phyloP scores from a whole-genome alignment of 163 green algal genomes.

The Scenedesmus sp. region DNA sequence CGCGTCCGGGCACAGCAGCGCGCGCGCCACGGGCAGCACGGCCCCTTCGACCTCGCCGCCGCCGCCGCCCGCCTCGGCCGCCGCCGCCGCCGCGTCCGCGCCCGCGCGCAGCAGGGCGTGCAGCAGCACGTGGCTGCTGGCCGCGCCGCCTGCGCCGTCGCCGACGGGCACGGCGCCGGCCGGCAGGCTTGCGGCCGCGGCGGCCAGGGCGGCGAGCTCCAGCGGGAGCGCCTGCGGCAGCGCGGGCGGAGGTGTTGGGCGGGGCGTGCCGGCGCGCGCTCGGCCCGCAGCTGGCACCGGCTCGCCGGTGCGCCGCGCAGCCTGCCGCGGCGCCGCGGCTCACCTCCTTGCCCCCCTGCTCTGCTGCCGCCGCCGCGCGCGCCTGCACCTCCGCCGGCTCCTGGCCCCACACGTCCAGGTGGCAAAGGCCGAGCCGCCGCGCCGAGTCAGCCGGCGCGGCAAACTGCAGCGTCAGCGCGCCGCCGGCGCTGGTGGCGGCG shows the following conservation, averaged over 20 bases:
- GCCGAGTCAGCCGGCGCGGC: not conserved
- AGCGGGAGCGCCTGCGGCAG: conserved; percentile 18
- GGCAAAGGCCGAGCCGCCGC: conserved; percentile 12
- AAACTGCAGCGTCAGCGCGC: conserved; percentile 26
- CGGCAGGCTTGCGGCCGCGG: conserved; percentile 23
- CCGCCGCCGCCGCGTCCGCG: conserved; percentile 4
- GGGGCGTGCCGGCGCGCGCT: too few species aligned
- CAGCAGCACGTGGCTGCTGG: conserved; percentile 34
- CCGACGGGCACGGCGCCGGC: too few species aligned
- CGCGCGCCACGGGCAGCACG: conserved; percentile 4
- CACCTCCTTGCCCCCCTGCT: not conserved
- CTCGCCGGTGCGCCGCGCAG: not conserved
- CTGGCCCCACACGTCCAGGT: conserved; percentile 31
- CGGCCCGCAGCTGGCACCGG: not conserved
- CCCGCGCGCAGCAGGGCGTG: not conserved
- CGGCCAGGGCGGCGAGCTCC: not conserved
- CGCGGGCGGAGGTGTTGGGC: too few species aligned
- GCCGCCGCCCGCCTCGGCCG: not conserved
- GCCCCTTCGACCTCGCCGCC: not conserved
- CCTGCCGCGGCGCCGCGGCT: too few species aligned
- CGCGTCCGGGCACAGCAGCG: conserved; percentile 2
- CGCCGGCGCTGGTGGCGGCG: conserved; percentile 27
- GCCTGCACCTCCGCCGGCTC: not conserved
- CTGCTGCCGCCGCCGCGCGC: not conserved
- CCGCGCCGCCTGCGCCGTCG: not conserved